Base-by-base conservation (phyloP, 768 basidiomycete genomes). In the Collybiopsis confluens region DNA sequence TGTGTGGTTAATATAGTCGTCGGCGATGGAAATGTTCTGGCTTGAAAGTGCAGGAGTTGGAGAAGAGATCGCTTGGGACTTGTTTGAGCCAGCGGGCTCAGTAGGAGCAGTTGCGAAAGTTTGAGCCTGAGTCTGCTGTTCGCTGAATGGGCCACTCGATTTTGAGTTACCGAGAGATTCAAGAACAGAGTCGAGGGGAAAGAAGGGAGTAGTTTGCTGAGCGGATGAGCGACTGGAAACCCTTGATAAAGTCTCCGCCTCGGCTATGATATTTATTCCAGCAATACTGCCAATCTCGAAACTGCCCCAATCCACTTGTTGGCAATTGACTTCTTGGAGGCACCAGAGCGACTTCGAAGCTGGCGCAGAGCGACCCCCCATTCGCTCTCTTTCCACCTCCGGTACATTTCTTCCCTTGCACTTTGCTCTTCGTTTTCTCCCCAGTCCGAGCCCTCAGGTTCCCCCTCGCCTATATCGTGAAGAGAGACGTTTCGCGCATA, bases 281-380 rank as follows among this genome's bases (percentile, higher is more conserved):
- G 91, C 71, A 56, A 92, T 76, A n/a, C 76, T 76, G 2, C 90
- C 90, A 35, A 92, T 73, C 61, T 90, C 86, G 57, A 92, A 92
- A 55, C 83, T 88, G 21, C 74, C 75, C 90, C 88, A 26, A 88
- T 76, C 87, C 88, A 91, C 20, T 68, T 72, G 13, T 64, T 30
- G 57, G 57, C 20, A 60, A 57, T 23, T 66, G 57, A 46, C 68
- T 72, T 23, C 63, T 59, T 47, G 65, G 65, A 18, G 64, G 68
- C 28, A 62, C 67, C 23, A 21, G 30, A 24, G 7, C 36, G 24
- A 15, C 50, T 38, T 35, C 50, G 38, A 41, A 52, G 50, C 8
- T 24, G 47, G 28, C 27, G 41, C 66, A 77, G 70, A 40, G 76
- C 63, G 51, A 66, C 59, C 1, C 78, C 81, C 86, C 88, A 91